Conservation (phyloP, 352 stramenopile species). For the Ophiocytium majus region DNA sequence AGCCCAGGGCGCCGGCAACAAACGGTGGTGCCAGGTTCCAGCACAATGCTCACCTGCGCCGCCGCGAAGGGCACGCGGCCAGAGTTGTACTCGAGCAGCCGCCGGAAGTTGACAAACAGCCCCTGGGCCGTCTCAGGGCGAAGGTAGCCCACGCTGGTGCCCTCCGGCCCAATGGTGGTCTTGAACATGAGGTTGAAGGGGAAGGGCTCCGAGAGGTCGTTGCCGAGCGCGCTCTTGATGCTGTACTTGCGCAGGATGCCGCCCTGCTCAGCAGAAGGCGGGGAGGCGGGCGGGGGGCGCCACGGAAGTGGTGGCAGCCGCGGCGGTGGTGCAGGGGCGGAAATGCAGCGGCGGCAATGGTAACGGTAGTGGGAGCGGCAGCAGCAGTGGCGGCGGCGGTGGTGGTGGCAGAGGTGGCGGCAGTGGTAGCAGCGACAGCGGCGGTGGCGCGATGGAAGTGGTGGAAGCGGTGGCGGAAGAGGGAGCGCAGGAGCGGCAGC, state of each 20-base stretch:
- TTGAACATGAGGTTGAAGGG: constrained; percentile 76
- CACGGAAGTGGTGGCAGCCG: too few species aligned
- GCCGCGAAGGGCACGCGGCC: constrained; percentile 65
- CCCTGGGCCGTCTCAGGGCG: constrained; percentile 94
- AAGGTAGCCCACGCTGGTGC: constrained; percentile 91
- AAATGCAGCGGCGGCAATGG: too few species aligned
- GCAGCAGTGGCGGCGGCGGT: too few species aligned
- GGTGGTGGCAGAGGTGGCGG: too few species aligned
- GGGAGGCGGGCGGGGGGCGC: background rate
- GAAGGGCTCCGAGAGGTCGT: constrained; percentile 89
- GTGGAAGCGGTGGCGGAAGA: too few species aligned
- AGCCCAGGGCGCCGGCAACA: too few species aligned
- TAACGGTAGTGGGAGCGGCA: too few species aligned
- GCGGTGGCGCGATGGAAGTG: too few species aligned
- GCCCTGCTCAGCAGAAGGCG: background rate
- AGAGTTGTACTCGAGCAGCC: constrained; percentile 95
- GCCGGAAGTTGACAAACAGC: constrained; percentile 98
- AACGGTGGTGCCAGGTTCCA: too few species aligned
- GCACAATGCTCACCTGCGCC: constrained; percentile 52
- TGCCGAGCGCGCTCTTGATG: constrained; percentile 60
- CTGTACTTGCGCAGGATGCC: constrained; percentile 57
- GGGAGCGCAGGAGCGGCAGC: too few species aligned
- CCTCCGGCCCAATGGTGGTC: constrained; percentile 96
- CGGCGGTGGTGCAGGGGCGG: too few species aligned
- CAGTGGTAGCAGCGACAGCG: too few species aligned